Conservation (phyloP, 345 rosid genomes). For the Salix viminalis region DNA sequence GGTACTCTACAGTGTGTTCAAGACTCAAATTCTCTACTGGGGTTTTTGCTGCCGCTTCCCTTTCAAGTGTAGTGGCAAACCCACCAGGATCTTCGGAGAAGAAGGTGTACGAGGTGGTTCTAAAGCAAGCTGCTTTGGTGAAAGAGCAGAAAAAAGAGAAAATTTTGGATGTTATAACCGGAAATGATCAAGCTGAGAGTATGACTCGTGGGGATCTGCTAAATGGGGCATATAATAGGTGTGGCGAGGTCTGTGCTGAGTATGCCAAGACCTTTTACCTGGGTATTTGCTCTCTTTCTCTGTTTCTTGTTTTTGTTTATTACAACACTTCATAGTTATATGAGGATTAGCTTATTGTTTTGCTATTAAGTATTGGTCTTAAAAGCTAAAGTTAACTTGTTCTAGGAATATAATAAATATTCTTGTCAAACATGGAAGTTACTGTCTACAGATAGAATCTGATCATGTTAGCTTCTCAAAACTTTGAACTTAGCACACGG, state of each 20-base stretch:
- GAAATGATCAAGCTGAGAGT: conserved; percentile 18
- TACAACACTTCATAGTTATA: neutral
- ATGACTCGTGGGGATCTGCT: conserved; percentile 30
- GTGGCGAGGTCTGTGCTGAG: conserved; percentile 59
- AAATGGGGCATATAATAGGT: conserved; percentile 46
- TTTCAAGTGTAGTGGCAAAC: conserved; percentile 29
- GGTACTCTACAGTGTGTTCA: conserved; percentile 7
- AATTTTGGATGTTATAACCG: conserved; percentile 9
- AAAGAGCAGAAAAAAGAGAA: conserved; percentile 24
- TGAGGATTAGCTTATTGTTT: neutral
- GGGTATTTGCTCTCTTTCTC: conserved; percentile 27
- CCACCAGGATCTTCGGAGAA: conserved; percentile 41
- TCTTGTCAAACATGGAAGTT: neutral
- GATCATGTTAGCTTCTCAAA: neutral
- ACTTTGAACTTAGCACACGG: neutral
- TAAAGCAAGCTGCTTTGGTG: conserved; percentile 52
- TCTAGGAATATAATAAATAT: neutral
- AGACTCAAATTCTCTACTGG: conserved; percentile 1
- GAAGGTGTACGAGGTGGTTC: conserved; percentile 50
- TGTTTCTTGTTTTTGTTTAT: neutral
- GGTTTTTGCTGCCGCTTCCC: conserved; percentile 17
- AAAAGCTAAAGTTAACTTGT: neutral
- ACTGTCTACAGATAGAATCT: neutral
- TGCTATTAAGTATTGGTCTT: neutral
- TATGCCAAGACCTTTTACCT: conserved; percentile 61